Base-by-base conservation (phyloP, 1,139 yeast species). In the Suhomyces wounanorum region DNA sequence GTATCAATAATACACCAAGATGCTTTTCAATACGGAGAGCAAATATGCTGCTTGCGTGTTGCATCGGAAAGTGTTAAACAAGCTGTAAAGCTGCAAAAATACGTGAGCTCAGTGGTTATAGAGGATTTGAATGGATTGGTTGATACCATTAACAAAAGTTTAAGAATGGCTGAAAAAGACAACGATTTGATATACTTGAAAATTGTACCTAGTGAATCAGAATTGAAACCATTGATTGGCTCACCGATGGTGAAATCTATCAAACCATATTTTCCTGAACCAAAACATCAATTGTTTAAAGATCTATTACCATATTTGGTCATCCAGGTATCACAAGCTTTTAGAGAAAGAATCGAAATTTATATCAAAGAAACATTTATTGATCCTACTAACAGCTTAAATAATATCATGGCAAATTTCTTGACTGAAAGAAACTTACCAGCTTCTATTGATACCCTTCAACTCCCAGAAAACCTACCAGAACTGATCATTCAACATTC, bases 111-210 rank as follows among this genome's bases (percentile, higher is more conserved):
- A 6, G 57, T 67, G 13, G 81, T 79, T 1, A 64, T 82, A 3
- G 76, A 71, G 16, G 88, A 83, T 55, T 64, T 81, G 8, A 64
- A 66, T 23, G 83, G 84, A 0, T 75, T 87, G 18, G 57, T 66
- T 1, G 66, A 65, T 2, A 75, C 77, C 6, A 73, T 88, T 0
- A 62, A 67, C 5, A 74, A 73, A 0, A 72, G 78, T 1, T 64
- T 85, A n/a, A 67, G 72, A 14, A 71, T 79, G 1, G 83, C 92
- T 0, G 91, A 87, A 57, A 79, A 84, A 59, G 97, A 91, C 57
- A 91, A 91, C 62, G 94, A 89, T 61, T 73, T 90, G 59, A 84
- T 91, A 5, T 89, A 89, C 65, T 67, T 88, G 43, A 84, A 87
- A 55, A 68, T 74, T 0, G 84, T 90, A 0, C 96, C 96, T 0